These are phyloP conservation scores for Saraca asoca DNA, from an alignment of 331 rosid genomes.

Conservation along the genomic window DNA sequence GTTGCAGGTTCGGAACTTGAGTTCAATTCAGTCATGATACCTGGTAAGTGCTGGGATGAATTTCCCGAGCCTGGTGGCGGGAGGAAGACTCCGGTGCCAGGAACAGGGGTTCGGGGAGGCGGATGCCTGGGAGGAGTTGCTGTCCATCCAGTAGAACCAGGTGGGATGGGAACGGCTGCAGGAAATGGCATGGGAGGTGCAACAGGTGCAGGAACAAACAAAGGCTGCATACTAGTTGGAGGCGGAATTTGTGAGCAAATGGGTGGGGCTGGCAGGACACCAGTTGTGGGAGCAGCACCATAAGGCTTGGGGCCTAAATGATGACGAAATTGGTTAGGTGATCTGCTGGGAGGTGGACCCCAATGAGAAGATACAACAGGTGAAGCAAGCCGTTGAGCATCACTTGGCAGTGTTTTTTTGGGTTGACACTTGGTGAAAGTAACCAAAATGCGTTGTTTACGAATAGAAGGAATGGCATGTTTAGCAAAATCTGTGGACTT, in stretches of 20 bases:
- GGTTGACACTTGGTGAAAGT: conserved; percentile 78
- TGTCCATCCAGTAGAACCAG: conserved; percentile 72
- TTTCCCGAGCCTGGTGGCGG: conserved; percentile 87
- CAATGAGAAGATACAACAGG: conserved; percentile 59
- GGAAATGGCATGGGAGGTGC: conserved; percentile 69
- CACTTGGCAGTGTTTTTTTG: conserved; percentile 50
- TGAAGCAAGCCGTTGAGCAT: conserved; percentile 53
- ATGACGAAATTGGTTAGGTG: conserved; percentile 72
- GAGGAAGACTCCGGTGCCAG: conserved; percentile 96
- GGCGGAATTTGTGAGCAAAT: conserved; percentile 62
- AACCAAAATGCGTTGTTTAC: conserved; percentile 77
- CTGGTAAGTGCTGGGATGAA: conserved; percentile 49
- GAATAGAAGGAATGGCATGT: conserved; percentile 79
- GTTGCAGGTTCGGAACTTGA: conserved; percentile 43
- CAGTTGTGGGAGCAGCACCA: conserved; percentile 49
- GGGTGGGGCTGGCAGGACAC: conserved; percentile 75
- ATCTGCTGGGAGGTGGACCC: conserved; percentile 72
- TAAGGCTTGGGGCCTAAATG: conserved; percentile 71
- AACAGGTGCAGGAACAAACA: conserved; percentile 65
- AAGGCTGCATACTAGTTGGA: conserved; percentile 65
- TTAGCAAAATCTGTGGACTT: conserved; percentile 69
- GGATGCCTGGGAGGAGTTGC: conserved; percentile 82
- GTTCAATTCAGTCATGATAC: conserved; percentile 47
- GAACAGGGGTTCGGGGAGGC: conserved; percentile 67
- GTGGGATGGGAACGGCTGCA: conserved; percentile 61